These are phyloP conservation scores for Cladosporium phlei DNA, from an alignment of 2,329 filamentous ascomycete genomes.

Conservation along the genomic window DNA sequence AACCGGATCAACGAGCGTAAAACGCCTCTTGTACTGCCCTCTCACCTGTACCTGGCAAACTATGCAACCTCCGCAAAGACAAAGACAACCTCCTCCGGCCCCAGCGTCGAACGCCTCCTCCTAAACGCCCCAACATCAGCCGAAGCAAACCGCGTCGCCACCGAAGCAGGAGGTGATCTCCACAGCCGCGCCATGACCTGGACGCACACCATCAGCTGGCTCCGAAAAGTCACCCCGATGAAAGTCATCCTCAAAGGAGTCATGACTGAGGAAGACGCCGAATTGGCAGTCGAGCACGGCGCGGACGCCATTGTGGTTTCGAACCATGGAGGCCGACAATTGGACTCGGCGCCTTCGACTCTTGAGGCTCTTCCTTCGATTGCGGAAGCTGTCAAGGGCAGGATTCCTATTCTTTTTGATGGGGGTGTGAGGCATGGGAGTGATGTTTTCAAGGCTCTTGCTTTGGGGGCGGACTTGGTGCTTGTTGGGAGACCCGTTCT, in stretches of 20 bases:
- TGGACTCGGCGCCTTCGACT: constrained; percentile 4
- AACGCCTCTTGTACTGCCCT: constrained; percentile 17
- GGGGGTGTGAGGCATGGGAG: constrained; percentile 50
- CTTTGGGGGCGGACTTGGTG: constrained; percentile 40
- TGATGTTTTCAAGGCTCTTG: constrained; percentile 54
- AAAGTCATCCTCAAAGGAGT: constrained; percentile 46
- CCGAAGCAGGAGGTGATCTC: constrained; percentile 8
- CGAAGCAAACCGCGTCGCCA: constrained; percentile 17
- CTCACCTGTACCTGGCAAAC: constrained; percentile 1
- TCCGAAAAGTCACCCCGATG: constrained; percentile 41
- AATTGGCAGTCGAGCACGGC: constrained; percentile 41
- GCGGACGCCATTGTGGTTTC: constrained; percentile 46
- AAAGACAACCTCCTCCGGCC: constrained; percentile 14
- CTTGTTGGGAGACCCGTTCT: constrained; percentile 29
- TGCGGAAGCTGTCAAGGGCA: constrained; percentile 47
- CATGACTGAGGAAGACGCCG: constrained; percentile 40
- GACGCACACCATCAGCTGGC: constrained; percentile 48
- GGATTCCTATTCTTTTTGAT: constrained; percentile 56
- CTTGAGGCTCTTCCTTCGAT: constrained; percentile 32
- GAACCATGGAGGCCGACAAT: constrained; percentile 10
- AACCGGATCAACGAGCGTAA: constrained; percentile 30
- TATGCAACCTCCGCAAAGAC: constrained; percentile 18
- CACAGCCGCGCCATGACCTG: constrained; percentile 32
- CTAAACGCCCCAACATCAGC: constrained; percentile 19
- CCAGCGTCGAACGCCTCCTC: constrained; percentile 15